Conservation (phyloP, 139 green algal genomes). For the Chlorella sp. region DNA sequence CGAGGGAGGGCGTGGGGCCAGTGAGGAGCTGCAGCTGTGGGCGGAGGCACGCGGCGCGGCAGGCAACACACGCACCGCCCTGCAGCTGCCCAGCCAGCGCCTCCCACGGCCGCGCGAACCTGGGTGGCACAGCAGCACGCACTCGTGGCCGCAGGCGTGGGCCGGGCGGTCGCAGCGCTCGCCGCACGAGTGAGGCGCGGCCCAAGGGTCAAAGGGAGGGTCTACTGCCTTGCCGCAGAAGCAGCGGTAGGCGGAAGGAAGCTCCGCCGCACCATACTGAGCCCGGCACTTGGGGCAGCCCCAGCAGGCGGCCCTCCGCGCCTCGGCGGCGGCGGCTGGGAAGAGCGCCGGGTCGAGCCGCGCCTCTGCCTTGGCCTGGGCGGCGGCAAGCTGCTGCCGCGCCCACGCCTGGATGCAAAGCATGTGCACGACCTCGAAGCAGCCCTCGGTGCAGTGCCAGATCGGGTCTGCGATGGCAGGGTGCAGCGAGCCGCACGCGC, state of each 20-base stretch:
- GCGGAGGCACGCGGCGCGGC: neutral
- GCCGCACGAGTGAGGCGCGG: conserved; percentile 67
- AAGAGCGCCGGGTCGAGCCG: conserved; percentile 7
- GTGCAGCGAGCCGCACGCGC: too few species aligned
- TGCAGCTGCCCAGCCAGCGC: too few species aligned
- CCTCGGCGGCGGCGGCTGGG: conserved; percentile 19
- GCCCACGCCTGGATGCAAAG: conserved; percentile 79
- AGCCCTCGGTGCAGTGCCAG: conserved; percentile 66
- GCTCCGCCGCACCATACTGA: conserved; percentile 39
- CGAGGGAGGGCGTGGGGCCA: neutral
- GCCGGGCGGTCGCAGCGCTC: conserved; percentile 55
- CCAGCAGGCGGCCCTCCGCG: conserved; percentile 48
- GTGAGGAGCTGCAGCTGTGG: neutral
- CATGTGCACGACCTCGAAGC: conserved; percentile 74
- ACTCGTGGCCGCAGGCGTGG: conserved; percentile 64
- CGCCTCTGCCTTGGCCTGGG: conserved; percentile 18
- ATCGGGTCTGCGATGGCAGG: conserved; percentile 45
- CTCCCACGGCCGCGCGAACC: too few species aligned
- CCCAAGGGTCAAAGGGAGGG: conserved; percentile 61
- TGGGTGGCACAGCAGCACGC: conserved; percentile 82
- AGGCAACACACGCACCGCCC: too few species aligned
- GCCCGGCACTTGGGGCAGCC: conserved; percentile 81
- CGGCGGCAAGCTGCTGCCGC: conserved; percentile 57
- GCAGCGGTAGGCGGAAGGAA: conserved; percentile 69
- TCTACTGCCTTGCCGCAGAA: conserved; percentile 71